Percentiles rank a stretch among this genome's conserved stretches.
Evolutionary conservation across 2,329 filamentous ascomycete genomes (phyloP).

Genomic region (Colletotrichum endophyticum): DNA sequence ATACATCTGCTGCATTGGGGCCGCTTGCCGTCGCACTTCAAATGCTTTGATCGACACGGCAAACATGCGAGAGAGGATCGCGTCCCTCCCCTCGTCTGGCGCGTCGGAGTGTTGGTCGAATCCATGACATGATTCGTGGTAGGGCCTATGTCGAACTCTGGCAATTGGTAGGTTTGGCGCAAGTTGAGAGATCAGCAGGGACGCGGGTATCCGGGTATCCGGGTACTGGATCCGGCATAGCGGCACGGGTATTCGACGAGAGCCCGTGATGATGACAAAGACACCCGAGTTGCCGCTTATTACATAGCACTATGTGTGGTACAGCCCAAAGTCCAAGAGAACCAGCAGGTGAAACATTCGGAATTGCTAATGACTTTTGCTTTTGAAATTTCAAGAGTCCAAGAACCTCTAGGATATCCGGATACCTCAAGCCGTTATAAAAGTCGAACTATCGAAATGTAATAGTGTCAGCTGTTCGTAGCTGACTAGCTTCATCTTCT

Average conservation of each 20-base stretch:
- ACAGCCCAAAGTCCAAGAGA: not conserved
- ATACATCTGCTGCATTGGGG: slow-evolving; percentile 51
- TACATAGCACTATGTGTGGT: not conserved
- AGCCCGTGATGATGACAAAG: not conserved
- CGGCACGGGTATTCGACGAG: not conserved
- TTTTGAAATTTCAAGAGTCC: not conserved
- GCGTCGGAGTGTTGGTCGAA: not conserved
- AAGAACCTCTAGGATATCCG: not conserved
- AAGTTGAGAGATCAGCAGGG: not conserved
- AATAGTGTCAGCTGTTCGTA: not conserved
- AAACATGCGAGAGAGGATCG: slow-evolving; percentile 51
- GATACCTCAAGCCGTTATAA: not conserved
- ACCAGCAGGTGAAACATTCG: not conserved
- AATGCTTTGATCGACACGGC: slow-evolving; percentile 53
- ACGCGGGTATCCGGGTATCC: slow-evolving; percentile 14
- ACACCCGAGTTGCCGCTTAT: not conserved
- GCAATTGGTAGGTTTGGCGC: not conserved
- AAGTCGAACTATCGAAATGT: not conserved
- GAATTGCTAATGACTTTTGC: not conserved
- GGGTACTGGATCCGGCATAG: not conserved
- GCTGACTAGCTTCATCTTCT: not conserved
- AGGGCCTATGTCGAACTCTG: not conserved
- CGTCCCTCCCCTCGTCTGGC: not conserved
- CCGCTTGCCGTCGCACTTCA: slow-evolving; percentile 57
- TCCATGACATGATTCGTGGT: not conserved